A percentile compares a stretch with the other conserved stretches of the same genome.
These are phyloP conservation scores for Globisporangium cederbergense DNA, from an alignment of 352 stramenopile species.

Conservation along the genomic window DNA sequence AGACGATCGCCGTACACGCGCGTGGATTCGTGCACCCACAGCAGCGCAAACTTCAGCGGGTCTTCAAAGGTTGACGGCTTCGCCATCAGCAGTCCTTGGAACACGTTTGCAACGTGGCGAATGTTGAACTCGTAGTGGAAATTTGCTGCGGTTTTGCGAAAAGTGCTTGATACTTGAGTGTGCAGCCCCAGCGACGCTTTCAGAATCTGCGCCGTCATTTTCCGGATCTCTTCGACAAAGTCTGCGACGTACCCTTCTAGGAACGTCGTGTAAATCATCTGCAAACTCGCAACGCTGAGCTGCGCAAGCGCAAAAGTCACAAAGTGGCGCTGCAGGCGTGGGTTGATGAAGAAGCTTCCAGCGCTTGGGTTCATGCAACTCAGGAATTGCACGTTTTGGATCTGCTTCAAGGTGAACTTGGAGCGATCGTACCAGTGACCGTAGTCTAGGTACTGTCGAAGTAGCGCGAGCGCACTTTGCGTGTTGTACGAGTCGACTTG, in stretches of 20 bases:
- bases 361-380: conserved; percentile 95
- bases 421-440: conserved; percentile 92
- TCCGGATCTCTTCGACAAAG: conserved; percentile 92
- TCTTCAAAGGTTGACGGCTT: conserved; percentile 84
- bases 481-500: conserved; percentile 94
- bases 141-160: conserved; percentile 93
- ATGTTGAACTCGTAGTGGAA: conserved; percentile 99
- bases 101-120: conserved; percentile 92
- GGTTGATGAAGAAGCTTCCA: conserved; percentile 92
- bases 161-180: conserved; percentile 61
- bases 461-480: conserved; percentile 91
- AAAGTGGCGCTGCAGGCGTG: conserved; percentile 94
- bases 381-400: conserved; percentile 93
- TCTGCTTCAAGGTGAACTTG: conserved; percentile 92
- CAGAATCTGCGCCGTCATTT: conserved; percentile 79
- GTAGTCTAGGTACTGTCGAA: conserved; percentile 95
- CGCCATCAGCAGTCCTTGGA: conserved; percentile 92
- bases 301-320: conserved; percentile 92
- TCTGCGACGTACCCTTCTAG: conserved; percentile 91
- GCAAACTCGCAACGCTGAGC: conserved; percentile 81
- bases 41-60: conserved; percentile 85
- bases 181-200: conserved; percentile 90
- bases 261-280: conserved; percentile 95
- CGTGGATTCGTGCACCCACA: conserved; percentile 96
- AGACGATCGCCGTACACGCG: conserved; percentile 95